Percentiles rank a stretch among this genome's conserved stretches.
These are phyloP conservation scores for Lentinula novae-zelandiae DNA, from an alignment of 1,284 basidiomycete species.

Conservation along the genomic window DNA sequence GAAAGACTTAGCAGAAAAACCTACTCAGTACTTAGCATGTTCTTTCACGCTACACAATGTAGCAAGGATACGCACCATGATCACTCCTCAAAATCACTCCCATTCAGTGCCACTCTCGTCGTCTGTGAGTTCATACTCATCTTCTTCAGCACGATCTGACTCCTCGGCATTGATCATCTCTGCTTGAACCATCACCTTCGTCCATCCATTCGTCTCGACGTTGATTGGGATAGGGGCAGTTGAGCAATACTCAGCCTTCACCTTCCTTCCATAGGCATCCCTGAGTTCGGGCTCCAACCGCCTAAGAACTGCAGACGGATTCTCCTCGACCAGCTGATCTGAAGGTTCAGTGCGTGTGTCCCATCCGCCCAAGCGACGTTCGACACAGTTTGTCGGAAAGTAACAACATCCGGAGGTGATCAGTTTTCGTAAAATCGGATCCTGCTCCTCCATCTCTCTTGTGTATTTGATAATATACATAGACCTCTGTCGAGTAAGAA, in stretches of 20 bases:
- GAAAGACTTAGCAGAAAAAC: no score
- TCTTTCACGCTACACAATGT: no score
- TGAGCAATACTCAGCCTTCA: slow-evolving; percentile 4
- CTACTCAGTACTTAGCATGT: no score
- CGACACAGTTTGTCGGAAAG: slow-evolving; percentile 2
- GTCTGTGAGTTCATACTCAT: slow-evolving; percentile 12
- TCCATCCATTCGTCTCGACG: slow-evolving; percentile 24
- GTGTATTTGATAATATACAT: slow-evolving; percentile 11
- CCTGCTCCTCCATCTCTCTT: slow-evolving; percentile 7
- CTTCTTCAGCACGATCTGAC: slow-evolving; percentile 14
- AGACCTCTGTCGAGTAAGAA: slow-evolving; percentile 2
- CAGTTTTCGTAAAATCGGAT: slow-evolving; percentile 6
- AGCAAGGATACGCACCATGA: not conserved
- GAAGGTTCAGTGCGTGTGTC: not conserved
- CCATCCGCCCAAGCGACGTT: not conserved
- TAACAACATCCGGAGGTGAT: slow-evolving; percentile 4
- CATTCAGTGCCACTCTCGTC: not conserved
- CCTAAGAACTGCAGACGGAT: slow-evolving; percentile 1
- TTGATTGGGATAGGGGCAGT: slow-evolving; percentile 21
- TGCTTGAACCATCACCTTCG: slow-evolving; percentile 24
- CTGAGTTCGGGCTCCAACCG: not conserved
- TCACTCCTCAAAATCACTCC: not conserved
- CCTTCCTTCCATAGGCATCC: slow-evolving; percentile 12
- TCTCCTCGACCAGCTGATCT: not conserved
- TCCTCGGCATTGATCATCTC: slow-evolving; percentile 19